These are phyloP conservation scores for Magnusiomyces paraingens DNA, from an alignment of 1,139 yeast species.

Conservation along the genomic window DNA sequence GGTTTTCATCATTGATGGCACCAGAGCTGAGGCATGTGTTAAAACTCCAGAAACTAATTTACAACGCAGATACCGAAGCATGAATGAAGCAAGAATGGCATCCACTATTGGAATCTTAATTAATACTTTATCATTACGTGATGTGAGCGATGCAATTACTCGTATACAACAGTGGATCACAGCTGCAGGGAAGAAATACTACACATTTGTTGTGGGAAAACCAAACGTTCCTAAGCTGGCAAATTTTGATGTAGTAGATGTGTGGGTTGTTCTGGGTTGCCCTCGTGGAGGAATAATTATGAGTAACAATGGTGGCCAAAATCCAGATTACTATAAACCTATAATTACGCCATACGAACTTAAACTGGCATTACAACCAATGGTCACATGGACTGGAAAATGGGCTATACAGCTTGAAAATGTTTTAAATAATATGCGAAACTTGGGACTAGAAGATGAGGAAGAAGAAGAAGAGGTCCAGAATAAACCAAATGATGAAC, in stretches of 20 bases:
- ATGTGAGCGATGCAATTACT: constrained; percentile 59
- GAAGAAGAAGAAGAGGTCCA: constrained; percentile 24
- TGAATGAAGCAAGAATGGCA: constrained; percentile 85
- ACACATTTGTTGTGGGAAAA: constrained; percentile 92
- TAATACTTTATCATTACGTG: constrained; percentile 74
- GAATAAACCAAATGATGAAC: constrained; percentile 23
- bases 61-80: constrained; percentile 74
- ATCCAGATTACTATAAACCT: constrained; percentile 80
- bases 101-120: constrained; percentile 88
- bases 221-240: constrained; percentile 98
- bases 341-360: constrained; percentile 91
- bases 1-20: constrained; percentile 34
- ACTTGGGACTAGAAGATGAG: constrained; percentile 31
- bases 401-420: constrained; percentile 79
- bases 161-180: constrained; percentile 54
- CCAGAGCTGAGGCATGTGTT: constrained; percentile 24
- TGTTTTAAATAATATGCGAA: constrained; percentile 35
- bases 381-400: constrained; percentile 81
- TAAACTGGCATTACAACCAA: constrained; percentile 66
- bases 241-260: constrained; percentile 83
- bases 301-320: constrained; percentile 27
- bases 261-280: constrained; percentile 94
- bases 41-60: constrained; percentile 69
- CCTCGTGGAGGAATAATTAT: constrained; percentile 88
- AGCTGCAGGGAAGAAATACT: constrained; percentile 81